Base-by-base conservation (phyloP, 2,329 filamentous ascomycete species). In the Exserohilum rostratum region DNA sequence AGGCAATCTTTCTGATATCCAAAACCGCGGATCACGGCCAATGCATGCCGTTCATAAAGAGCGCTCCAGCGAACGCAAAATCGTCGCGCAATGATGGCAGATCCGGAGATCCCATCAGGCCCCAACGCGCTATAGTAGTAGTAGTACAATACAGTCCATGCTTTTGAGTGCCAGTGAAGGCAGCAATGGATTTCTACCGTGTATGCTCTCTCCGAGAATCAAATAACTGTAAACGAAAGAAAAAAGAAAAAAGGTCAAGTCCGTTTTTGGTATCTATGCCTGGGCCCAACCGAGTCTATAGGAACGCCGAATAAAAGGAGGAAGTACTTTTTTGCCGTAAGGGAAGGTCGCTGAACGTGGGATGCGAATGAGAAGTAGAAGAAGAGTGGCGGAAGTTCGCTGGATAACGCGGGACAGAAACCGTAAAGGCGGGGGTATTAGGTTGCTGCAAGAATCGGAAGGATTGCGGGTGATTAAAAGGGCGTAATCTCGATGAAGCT, bases 251-350 rank as follows among this genome's bases (percentile, higher is more conserved):
- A 59, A 61, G 62, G 60, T 64, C 67, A 63, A 65, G 37, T 58
- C 71, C 68, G 62, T 67, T 71, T 75, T 74, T 75, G 71, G 66
- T 76, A 75, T 76, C 71, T 68, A 67, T 74, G 72, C 72, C 72
- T 73, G 72, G 66, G 72, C 72, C 70, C 50, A 61, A 65, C 70
- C 71, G 64, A 64, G 62, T 76, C 73, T 76, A 76, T 68, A 63
- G 66, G 13, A 76, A 76, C 73, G 73, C 72, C 73, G 66, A 55
- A 45, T 55, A 52, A 64, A 69, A 27, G 11, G 18, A 22, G 13
- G 58, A 53, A 63, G 25, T 31, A 67, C 69, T 73, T 70, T 74
- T 70, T 70, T 66, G 60, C 64, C 62, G 64, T 63, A 73, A 74
- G 61, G 65, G 70, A 64, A 72, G 60, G 66, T 72, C 70, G 70